A percentile compares a stretch with the other conserved stretches of the same genome.
phyloP scores from a whole-genome alignment of 352 stramenopile species.

The Peronospora belbahrii region DNA sequence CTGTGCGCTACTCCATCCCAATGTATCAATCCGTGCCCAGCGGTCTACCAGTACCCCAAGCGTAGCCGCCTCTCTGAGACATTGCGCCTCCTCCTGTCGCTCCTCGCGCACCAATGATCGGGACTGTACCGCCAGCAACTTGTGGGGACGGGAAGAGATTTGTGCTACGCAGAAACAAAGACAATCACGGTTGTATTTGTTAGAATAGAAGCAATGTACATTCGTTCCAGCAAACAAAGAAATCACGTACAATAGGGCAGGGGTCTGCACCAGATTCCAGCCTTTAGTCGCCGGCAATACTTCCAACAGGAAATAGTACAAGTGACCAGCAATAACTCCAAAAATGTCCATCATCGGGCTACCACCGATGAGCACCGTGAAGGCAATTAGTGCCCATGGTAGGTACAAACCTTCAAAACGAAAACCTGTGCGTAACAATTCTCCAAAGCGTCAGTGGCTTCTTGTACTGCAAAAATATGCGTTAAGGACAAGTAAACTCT shows the following conservation, averaged over 20 bases:
- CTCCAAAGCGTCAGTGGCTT: background rate
- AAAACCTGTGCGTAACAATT: slow-evolving; percentile 40
- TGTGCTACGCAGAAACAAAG: slow-evolving; percentile 10
- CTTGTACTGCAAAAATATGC: background rate
- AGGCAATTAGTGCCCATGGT: slow-evolving; percentile 84
- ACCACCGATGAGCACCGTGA: slow-evolving; percentile 80
- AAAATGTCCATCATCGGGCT: slow-evolving; percentile 86
- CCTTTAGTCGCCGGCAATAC: slow-evolving; percentile 80
- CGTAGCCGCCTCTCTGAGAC: slow-evolving; percentile 45
- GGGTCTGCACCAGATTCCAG: slow-evolving; percentile 78
- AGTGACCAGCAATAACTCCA: slow-evolving; percentile 74
- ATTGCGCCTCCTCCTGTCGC: slow-evolving; percentile 23
- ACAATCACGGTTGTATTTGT: slow-evolving; percentile 1
- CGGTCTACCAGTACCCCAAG: slow-evolving; percentile 56
- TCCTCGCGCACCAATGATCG: slow-evolving; percentile 57
- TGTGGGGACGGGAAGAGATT: slow-evolving; percentile 69
- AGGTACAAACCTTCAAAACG: slow-evolving; percentile 83
- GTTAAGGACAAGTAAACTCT: background rate
- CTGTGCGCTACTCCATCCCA: background rate
- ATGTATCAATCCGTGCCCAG: slow-evolving; percentile 30
- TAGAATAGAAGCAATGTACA: background rate
- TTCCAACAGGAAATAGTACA: slow-evolving; percentile 89
- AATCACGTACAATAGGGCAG: slow-evolving; percentile 58
- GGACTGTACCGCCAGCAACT: slow-evolving; percentile 26
- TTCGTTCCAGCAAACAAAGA: background rate